Conservation (phyloP, 441 rosid species). For the Erodium moschatum region DNA sequence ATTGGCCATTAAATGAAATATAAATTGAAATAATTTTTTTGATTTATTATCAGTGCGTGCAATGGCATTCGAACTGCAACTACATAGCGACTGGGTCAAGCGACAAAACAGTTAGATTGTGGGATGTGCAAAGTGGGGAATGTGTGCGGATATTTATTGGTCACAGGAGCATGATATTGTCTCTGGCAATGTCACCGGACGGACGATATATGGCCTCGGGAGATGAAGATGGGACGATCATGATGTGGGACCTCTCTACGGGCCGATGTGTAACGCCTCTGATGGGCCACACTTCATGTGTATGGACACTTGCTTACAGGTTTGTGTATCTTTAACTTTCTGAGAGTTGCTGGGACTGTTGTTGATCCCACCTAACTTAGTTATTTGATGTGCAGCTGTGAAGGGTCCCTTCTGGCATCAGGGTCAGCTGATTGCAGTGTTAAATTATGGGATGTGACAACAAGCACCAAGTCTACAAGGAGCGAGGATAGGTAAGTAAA, state of each 20-base stretch:
- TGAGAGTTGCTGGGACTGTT: neutral
- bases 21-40: no score
- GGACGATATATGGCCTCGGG: constrained; percentile 96
- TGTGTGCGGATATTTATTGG: constrained; percentile 83
- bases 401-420: constrained; percentile 88
- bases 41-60: constrained; percentile 58
- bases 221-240: constrained; percentile 88
- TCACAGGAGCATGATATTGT: constrained; percentile 87
- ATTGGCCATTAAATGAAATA: no score
- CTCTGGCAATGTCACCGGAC: constrained; percentile 89
- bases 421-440: constrained; percentile 95
- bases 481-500: constrained; percentile 76
- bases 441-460: constrained; percentile 80
- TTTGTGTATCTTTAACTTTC: constrained; percentile 12
- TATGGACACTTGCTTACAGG: constrained; percentile 92
- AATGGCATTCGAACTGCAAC: constrained; percentile 98
- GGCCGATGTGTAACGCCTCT: constrained; percentile 87
- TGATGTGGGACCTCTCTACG: constrained; percentile 97
- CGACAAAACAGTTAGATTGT: constrained; percentile 82
- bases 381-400: constrained; percentile 41
- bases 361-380: neutral
- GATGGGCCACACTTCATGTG: constrained; percentile 87
- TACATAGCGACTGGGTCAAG: constrained; percentile 91
- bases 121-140: constrained; percentile 95
- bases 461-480: constrained; percentile 54